Base-by-base conservation (phyloP, 1,139 yeast species). In the Taphrina confusa region DNA sequence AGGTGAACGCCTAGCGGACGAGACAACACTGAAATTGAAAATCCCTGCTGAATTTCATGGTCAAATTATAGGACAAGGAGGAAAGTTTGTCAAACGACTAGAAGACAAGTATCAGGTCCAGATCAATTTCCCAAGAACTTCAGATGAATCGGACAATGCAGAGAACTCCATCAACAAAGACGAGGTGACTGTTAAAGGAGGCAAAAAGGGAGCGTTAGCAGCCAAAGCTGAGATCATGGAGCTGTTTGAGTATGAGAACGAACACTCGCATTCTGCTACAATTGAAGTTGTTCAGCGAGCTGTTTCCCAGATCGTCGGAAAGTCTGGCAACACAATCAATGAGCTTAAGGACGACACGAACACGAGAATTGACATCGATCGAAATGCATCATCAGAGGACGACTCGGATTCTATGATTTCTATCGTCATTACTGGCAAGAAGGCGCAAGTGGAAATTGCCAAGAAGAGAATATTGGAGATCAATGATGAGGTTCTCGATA, bases 171-270 rank as follows among this genome's bases (percentile, higher is more conserved):
- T 65, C 75, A 39, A 34, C 34, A 68, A 67, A 67, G 87, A 88
- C 68, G 87, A 85, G 67, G 89, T 92, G 60, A 78, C 83, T 34
- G 80, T 94, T 65, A 84, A 84, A 69, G 99, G 99, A 58, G 95
- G 97, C 58, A 87, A 97, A 20, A 85, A 84, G 73, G 92, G 91
- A 66, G 97, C 88, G 49, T 80, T 82, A 30, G 85, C 86, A 71
- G 95, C 96, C 46, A 83, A 83, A 71, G 92, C 85, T 66, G 99
- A 94, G 76, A 76, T 94, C 70, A 78, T 80, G 68, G 97, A 90
- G 63, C 79, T 94, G 66, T 79, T 87, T 67, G 86, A 86, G 68
- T 94, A 85, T 73, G 97, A 91, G 73, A 84, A 82, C 70, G 96
- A 88, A 68, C 89, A 91, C 70, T 92, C 96, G 27, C 82, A 82